Base-by-base conservation (phyloP, 2,329 filamentous ascomycete genomes). In the Xylaria sp. region DNA sequence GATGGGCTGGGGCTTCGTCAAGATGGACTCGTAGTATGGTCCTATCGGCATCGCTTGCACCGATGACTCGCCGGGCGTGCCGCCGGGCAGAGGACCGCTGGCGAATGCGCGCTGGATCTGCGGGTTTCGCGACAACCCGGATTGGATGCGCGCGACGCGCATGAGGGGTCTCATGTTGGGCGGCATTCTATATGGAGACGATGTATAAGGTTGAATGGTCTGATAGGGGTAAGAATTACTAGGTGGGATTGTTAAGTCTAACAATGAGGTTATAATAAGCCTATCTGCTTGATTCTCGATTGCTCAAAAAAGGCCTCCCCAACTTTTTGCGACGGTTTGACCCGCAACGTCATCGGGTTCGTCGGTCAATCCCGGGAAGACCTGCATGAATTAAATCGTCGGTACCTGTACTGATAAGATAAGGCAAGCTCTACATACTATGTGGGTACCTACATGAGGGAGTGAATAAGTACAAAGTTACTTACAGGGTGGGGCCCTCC, bases 11-110 rank as follows among this genome's bases (percentile, higher is more conserved):
- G 84, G 83, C 4, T 79, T 80, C 57, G 82, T 80, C 52, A 90
- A 81, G 28, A 90, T 83, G n/a, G 81, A 78, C 70, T 88, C 83
- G 78, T 90, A 90, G 79, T 88, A 90, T 43, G 80, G 76, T 0
- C 88, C 88, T 0, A 89, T 80, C 0, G 87, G 86, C 18, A 80
- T 78, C n/a, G 79, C 81, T 72, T 85, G 83, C 63, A 82, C 75
- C 41, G 76, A 74, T 32, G 68, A 69, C 66, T 75, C 77, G 56
- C 73, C 71, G 25, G 72, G 71, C 9, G 76, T 73, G 65, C 75
- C 75, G 65, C 72, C 75, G 13, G 73, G 76, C 9, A 75, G 72
- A 60, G 52, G 69, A 52, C 36, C 56, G 68, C 75, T 74, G 56
- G 72, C 70, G 66, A 74, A 74, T 53, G 69, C 66, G 4, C 73